These are phyloP conservation scores for Globisporangium cederbergense DNA, from an alignment of 352 stramenopile species.

Conservation along the genomic window DNA sequence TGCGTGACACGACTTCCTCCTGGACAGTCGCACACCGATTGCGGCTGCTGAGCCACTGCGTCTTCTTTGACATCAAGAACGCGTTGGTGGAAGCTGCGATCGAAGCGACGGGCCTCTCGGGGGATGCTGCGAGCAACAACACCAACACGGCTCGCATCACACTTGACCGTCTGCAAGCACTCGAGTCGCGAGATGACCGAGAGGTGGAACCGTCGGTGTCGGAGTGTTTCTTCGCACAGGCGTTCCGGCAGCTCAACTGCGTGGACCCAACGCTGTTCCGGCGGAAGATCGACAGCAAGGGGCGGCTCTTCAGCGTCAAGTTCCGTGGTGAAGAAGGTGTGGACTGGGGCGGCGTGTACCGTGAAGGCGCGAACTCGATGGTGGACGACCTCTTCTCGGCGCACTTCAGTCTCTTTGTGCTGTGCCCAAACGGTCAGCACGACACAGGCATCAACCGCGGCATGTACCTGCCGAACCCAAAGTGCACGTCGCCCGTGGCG, in stretches of 20 bases:
- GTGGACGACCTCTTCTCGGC: constrained; percentile 86
- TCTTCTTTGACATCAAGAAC: constrained; percentile 88
- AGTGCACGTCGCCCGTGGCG: constrained; percentile 83
- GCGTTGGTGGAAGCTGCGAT: constrained; percentile 76
- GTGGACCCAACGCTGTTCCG: constrained; percentile 85
- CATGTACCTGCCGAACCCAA: constrained; percentile 88
- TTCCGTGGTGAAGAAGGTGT: constrained; percentile 88
- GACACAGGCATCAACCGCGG: constrained; percentile 81
- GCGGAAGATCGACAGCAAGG: constrained; percentile 88
- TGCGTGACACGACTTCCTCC: constrained; percentile 62
- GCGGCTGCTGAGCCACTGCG: constrained; percentile 71
- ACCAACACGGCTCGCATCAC: constrained; percentile 81
- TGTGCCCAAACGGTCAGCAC: constrained; percentile 86
- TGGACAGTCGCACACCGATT: constrained; percentile 78
- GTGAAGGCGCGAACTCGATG: constrained; percentile 86
- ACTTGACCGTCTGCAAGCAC: constrained; percentile 77
- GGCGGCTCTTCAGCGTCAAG: constrained; percentile 86
- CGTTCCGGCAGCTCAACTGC: constrained; percentile 87
- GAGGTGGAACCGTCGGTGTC: constrained; percentile 85
- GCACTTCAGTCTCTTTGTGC: constrained; percentile 81
- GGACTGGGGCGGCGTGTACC: constrained; percentile 88
- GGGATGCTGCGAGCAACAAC: constrained; percentile 43
- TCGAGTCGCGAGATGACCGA: constrained; percentile 85
- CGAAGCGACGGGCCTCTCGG: constrained; percentile 60
- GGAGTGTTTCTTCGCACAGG: constrained; percentile 93